These are phyloP conservation scores for Ramaria sp. DNA, from an alignment of 768 basidiomycete species.

Conservation along the genomic window DNA sequence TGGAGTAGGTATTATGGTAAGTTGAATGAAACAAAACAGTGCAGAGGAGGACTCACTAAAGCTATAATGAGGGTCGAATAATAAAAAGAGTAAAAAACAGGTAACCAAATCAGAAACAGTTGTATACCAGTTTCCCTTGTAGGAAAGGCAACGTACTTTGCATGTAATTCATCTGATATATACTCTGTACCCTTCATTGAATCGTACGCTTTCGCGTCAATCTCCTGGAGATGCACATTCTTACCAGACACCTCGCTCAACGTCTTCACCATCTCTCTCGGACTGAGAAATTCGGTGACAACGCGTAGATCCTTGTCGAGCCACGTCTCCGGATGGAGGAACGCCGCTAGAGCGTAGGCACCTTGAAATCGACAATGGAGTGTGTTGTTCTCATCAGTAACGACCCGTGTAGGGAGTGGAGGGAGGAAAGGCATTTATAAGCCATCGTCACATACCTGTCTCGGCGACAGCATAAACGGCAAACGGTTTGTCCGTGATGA, in stretches of 20 bases:
- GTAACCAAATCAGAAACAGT: not conserved
- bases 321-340: not conserved
- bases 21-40: not conserved
- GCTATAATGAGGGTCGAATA: too few species aligned
- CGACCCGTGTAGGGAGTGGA: not conserved
- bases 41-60: not conserved
- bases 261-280: not conserved
- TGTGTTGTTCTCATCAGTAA: too few species aligned
- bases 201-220: not conserved
- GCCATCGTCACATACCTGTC: not conserved
- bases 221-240: not conserved
- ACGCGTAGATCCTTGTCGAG: not conserved
- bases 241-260: not conserved
- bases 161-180: not conserved
- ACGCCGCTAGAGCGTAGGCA: not conserved
- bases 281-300: not conserved
- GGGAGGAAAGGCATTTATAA: not conserved
- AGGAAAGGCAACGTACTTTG: not conserved
- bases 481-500: not conserved
- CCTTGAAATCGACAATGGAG: not conserved
- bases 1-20: too few species aligned
- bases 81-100: not conserved
- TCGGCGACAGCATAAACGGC: not conserved
- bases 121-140: too few species aligned
- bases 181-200: not conserved